phyloP scores from a whole-genome alignment of 176 grass and related monocot species.

The Zoysia pacifica region DNA sequence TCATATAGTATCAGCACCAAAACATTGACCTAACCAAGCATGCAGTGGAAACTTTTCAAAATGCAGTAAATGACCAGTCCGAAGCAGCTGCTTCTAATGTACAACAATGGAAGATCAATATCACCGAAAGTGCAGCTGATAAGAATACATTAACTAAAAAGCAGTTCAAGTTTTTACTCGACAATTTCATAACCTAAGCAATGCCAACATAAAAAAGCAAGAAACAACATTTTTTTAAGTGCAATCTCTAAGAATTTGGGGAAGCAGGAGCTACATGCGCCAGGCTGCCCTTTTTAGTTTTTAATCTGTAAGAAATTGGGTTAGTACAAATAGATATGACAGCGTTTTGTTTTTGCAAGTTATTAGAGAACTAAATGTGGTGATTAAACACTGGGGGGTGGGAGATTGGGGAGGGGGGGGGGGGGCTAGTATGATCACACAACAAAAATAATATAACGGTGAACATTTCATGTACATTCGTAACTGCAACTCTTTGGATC shows the following conservation, averaged over 20 bases:
- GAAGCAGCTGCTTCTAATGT: neutral
- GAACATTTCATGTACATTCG: too few relatives aligned
- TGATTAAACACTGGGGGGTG: neutral
- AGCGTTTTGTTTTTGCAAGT: neutral
- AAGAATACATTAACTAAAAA: neutral
- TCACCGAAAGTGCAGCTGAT: neutral
- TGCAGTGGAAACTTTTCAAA: neutral
- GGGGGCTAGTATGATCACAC: neutral
- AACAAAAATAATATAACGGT: too few relatives aligned
- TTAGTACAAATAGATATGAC: neutral
- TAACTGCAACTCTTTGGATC: neutral
- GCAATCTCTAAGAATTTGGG: neutral
- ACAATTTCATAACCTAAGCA: neutral
- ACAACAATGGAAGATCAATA: neutral
- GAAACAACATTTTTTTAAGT: neutral
- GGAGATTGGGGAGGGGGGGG: too few relatives aligned
- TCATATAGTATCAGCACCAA: neutral
- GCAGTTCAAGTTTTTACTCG: neutral
- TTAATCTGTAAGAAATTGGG: neutral
- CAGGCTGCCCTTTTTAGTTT: too few relatives aligned
- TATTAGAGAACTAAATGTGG: neutral
- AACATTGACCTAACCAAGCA: neutral
- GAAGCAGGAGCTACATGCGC: too few relatives aligned
- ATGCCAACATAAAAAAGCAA: neutral
- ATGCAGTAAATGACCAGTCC: neutral